Conservation (phyloP, 1,284 basidiomycete species). For the Bjerkandera adusta region DNA sequence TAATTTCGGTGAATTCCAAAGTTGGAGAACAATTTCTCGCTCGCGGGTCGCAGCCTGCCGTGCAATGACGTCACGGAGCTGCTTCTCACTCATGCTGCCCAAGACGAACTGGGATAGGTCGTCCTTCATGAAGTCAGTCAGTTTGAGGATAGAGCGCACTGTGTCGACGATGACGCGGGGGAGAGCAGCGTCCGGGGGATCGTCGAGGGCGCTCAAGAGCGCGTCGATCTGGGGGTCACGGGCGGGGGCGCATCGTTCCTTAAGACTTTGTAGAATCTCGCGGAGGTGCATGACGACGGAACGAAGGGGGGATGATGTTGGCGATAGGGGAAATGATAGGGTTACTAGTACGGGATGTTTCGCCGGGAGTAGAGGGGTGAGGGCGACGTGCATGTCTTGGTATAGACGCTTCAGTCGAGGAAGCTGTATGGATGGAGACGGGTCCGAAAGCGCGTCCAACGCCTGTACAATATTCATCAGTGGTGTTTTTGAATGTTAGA, state of each 20-base stretch:
- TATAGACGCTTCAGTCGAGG: slow-evolving; percentile 52
- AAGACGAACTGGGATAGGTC: slow-evolving; percentile 62
- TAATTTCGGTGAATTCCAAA: slow-evolving; percentile 45
- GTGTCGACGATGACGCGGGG: slow-evolving; percentile 44
- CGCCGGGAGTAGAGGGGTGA: slow-evolving; percentile 53
- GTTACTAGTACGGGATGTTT: slow-evolving; percentile 44
- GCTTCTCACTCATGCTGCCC: slow-evolving; percentile 58
- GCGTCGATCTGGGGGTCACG: slow-evolving; percentile 53
- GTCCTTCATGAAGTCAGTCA: slow-evolving; percentile 58
- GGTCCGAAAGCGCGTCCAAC: slow-evolving; percentile 39
- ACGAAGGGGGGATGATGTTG: slow-evolving; percentile 63
- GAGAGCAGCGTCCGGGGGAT: slow-evolving; percentile 29
- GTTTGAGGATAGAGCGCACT: slow-evolving; percentile 42
- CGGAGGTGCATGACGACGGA: slow-evolving; percentile 50
- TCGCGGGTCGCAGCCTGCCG: slow-evolving; percentile 54
- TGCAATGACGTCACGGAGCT: slow-evolving; percentile 45
- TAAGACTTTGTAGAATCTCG: slow-evolving; percentile 47
- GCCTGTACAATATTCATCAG: slow-evolving; percentile 32
- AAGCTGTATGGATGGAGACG: slow-evolving; percentile 43
- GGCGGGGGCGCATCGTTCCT: slow-evolving; percentile 61
- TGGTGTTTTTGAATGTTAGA: slow-evolving; percentile 7
- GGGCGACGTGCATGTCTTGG: slow-evolving; percentile 45
- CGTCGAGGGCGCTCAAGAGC: slow-evolving; percentile 40
- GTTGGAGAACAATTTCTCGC: slow-evolving; percentile 43
- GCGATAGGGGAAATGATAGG: slow-evolving; percentile 56